These are phyloP conservation scores for Yamadazyma phyllophila DNA, from an alignment of 805 yeast species.

Conservation along the genomic window DNA sequence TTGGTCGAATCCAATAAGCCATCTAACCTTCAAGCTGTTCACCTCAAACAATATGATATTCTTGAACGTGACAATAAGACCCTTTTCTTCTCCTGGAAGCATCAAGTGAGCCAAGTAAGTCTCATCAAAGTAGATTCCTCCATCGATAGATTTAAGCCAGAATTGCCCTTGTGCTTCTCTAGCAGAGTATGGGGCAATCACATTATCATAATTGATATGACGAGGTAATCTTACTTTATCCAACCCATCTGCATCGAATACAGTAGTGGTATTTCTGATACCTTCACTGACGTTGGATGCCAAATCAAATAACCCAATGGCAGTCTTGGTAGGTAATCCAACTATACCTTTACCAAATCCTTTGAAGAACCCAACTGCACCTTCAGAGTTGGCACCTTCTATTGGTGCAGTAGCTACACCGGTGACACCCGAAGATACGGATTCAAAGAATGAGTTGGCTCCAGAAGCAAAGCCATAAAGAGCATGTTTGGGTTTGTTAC, in stretches of 20 bases:
- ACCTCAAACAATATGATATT: constrained; percentile 68
- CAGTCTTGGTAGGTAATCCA: constrained; percentile 95
- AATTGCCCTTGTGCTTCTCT: constrained; percentile 93
- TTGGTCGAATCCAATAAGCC: constrained; percentile 68
- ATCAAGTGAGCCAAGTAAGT: constrained; percentile 81
- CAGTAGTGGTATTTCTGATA: constrained; percentile 87
- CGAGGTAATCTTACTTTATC: constrained; percentile 84
- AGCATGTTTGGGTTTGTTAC: constrained; percentile 83
- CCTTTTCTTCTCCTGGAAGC: constrained; percentile 75
- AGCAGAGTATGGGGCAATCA: constrained; percentile 70
- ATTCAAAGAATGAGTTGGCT: constrained; percentile 84
- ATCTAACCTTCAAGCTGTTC: constrained; percentile 56
- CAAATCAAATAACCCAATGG: constrained; percentile 89
- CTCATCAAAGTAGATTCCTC: constrained; percentile 73
- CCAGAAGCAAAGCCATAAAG: constrained; percentile 81
- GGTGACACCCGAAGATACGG: constrained; percentile 80
- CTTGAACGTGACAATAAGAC: constrained; percentile 70
- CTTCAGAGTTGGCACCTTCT: constrained; percentile 84
- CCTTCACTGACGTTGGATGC: constrained; percentile 94
- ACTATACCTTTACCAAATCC: constrained; percentile 94
- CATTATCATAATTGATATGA: constrained; percentile 63
- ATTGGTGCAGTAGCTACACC: constrained; percentile 91
- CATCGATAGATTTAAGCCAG: constrained; percentile 82
- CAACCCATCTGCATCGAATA: constrained; percentile 74
- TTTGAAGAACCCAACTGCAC: constrained; percentile 87